Evolutionary conservation across 108 stramenopile species (phyloP).

Genomic region (Cylindrotheca closterium): DNA sequence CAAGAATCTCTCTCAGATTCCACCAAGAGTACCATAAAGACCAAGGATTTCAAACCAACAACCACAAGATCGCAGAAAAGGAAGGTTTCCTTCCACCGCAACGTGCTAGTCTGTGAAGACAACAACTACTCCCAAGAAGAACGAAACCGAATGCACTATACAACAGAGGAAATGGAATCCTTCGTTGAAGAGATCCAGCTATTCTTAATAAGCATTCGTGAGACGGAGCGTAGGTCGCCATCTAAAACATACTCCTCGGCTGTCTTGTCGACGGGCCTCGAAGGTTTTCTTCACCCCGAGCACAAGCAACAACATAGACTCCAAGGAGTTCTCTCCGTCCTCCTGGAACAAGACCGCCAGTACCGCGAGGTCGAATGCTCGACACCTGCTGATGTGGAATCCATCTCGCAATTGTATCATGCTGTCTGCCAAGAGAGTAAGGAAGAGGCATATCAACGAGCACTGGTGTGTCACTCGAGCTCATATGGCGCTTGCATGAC

Average conservation of each 20-base stretch:
- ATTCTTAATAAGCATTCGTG: background rate
- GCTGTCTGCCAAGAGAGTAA: background rate
- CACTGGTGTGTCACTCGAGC: background rate
- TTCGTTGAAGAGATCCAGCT: background rate
- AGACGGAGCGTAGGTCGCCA: background rate
- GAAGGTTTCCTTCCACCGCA: background rate
- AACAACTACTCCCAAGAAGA: background rate
- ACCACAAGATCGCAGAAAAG: no score
- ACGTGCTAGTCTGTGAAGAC: background rate
- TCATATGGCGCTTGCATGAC: no score
- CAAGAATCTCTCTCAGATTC: no score
- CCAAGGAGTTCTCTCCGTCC: slow-evolving; percentile 4
- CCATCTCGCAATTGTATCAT: background rate
- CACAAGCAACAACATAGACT: slow-evolving; percentile 6
- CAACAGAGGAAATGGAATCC: background rate
- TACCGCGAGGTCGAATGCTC: background rate
- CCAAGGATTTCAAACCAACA: no score
- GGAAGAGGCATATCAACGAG: background rate
- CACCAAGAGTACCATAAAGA: no score
- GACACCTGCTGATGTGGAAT: background rate
- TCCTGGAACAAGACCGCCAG: slow-evolving; percentile 17
- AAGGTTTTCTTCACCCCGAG: background rate
- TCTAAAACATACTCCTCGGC: background rate
- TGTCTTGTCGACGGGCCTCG: background rate
- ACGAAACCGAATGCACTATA: background rate